phyloP scores from a whole-genome alignment of 2,329 filamentous ascomycete genomes.

The Neonectria neomacrospora region DNA sequence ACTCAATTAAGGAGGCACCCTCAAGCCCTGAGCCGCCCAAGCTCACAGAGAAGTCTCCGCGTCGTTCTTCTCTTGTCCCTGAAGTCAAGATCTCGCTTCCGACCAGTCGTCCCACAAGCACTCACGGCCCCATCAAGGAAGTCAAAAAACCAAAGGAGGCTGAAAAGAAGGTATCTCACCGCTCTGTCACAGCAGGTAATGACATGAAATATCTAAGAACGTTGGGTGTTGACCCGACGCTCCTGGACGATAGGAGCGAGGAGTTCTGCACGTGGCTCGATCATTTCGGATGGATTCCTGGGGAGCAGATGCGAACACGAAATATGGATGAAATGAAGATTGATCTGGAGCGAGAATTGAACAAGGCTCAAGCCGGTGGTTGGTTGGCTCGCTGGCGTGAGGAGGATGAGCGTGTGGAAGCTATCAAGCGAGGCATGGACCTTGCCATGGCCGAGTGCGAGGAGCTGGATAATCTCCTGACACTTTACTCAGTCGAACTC shows the following conservation, averaged over 20 bases:
- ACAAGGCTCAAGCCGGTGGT: slow-evolving; percentile 89
- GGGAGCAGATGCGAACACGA: slow-evolving; percentile 77
- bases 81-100: slow-evolving; percentile 69
- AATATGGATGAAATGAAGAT: slow-evolving; percentile 83
- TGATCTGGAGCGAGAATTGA: slow-evolving; percentile 87
- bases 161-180: slow-evolving; percentile 57
- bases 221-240: slow-evolving; percentile 78
- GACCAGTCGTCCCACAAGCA: slow-evolving; percentile 53
- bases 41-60: slow-evolving; percentile 47
- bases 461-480: slow-evolving; percentile 92
- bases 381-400: slow-evolving; percentile 88
- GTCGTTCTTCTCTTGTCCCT: slow-evolving; percentile 57
- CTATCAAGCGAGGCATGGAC: slow-evolving; percentile 87
- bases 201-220: slow-evolving; percentile 81
- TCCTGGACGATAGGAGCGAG: slow-evolving; percentile 80
- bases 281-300: slow-evolving; percentile 88
- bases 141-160: slow-evolving; percentile 45
- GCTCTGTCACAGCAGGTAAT: slow-evolving; percentile 75
- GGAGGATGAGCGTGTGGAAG: slow-evolving; percentile 89
- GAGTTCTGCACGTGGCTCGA: slow-evolving; percentile 87
- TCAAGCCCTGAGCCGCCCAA: slow-evolving; percentile 22
- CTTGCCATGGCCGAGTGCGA: slow-evolving; percentile 94
- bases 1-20: slow-evolving; percentile 3
- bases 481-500: slow-evolving; percentile 93
- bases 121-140: slow-evolving; percentile 54